Evolutionary conservation across 805 yeast genomes (phyloP), one percentile per base, ranked within the genome.

Genomic region (Starmera pachycereana): DNA sequence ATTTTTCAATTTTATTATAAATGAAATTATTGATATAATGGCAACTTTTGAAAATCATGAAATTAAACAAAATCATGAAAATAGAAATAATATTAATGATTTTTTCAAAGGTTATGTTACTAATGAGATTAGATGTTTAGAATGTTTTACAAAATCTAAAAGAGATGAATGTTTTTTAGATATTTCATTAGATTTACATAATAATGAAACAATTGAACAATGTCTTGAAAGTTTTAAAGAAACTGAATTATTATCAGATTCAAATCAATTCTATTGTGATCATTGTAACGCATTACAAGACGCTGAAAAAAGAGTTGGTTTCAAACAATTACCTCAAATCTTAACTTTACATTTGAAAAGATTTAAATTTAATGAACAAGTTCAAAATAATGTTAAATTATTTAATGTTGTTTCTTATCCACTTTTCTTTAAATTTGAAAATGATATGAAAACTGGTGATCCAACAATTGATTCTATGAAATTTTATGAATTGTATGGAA

Each of bases 251-350:
- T 69, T 92, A 40, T 78, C 80, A 34, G 95, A 84, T 37, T 76
- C 83, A 33, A 90, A 92, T 62, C 92, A 92, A 63, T 92, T 90
- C 56, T 83, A 85, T 56, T 92, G 98, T 62, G 95, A 90, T 56
- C 72, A 73, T 14, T 92, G 98, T 54, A 80, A 82, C 44, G 84
- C 94, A 0, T 69, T 89, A 37, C 97, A 92, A 61, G 97, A 90
- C 52, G 97, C 97, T 4, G 86, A 87, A 45, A 87, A 90, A 58
- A 74, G 90, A 8, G 88, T 89, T 62, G 85, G 83, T 43, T 64
- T 92, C 36, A 82, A 80, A 48, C 69, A 72, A 47, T 62, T 88
- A 12, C 97, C 98, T 1, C 78, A 77, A 44, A 71, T 84, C 7
- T 63, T 92, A 39, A 81, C 94, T 1, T 68, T 92, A 37, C 96